These are phyloP conservation scores for Gentiana straminea DNA, from an alignment of 257 asterid species.

Conservation along the genomic window DNA sequence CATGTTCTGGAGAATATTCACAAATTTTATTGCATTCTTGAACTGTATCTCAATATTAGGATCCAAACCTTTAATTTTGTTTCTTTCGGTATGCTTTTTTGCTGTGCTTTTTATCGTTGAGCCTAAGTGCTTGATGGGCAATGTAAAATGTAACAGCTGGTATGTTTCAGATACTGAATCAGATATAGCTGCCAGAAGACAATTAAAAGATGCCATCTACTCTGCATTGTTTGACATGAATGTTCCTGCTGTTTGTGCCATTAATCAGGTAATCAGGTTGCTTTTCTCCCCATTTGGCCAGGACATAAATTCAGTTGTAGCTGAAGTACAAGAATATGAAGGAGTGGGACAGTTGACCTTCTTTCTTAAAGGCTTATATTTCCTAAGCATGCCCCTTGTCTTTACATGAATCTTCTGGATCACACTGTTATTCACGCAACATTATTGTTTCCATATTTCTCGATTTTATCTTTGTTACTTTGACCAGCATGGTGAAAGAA, in stretches of 20 bases:
- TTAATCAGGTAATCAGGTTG: slow-evolving; percentile 57
- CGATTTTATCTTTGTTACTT: no score
- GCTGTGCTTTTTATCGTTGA: background rate
- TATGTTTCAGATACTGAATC: slow-evolving; percentile 55
- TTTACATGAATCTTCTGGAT: no score
- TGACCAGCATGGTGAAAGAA: no score
- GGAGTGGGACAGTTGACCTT: background rate
- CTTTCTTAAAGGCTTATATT: background rate
- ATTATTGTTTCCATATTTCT: no score
- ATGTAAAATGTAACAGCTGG: background rate
- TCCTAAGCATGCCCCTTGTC: no score
- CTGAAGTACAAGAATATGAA: no score
- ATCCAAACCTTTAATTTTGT: background rate
- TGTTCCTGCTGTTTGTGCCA: slow-evolving; percentile 95
- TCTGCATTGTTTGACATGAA: slow-evolving; percentile 82
- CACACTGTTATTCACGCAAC: no score
- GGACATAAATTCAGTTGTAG: no score
- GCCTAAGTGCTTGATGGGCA: background rate
- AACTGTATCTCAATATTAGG: background rate
- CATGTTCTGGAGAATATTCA: no score
- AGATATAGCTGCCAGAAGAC: slow-evolving; percentile 67
- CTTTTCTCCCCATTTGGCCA: background rate
- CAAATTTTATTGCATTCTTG: background rate
- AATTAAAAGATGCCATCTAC: slow-evolving; percentile 66
- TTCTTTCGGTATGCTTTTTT: background rate